Conservation (phyloP, 2,329 filamentous ascomycete species). For the Pezicula neosporulosa region DNA sequence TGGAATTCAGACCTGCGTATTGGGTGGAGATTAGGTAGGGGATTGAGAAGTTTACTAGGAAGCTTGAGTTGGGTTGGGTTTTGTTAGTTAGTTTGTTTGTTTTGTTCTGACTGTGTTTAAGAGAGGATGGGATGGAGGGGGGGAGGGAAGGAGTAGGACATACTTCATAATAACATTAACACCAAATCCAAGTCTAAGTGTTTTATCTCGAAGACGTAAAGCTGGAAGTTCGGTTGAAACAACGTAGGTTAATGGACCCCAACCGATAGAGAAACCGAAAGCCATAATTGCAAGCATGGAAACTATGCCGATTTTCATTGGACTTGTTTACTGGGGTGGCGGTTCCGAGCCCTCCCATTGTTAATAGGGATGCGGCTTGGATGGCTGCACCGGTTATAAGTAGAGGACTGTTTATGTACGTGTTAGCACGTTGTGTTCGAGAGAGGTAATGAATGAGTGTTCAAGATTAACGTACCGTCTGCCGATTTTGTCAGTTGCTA, state of each 20-base stretch:
- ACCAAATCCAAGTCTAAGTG: neutral
- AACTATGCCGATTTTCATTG: conserved; percentile 1
- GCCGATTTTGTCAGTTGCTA: neutral
- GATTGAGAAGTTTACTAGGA: conserved; percentile 31
- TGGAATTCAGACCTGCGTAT: conserved; percentile 32
- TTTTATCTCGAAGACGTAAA: conserved; percentile 4
- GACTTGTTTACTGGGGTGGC: neutral
- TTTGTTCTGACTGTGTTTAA: neutral
- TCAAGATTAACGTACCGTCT: neutral
- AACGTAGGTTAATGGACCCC: conserved; percentile 14
- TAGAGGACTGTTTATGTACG: neutral
- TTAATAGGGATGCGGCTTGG: neutral
- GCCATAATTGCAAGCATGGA: neutral
- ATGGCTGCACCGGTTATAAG: neutral
- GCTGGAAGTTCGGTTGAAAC: conserved; percentile 18
- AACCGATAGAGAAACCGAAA: neutral
- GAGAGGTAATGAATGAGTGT: neutral
- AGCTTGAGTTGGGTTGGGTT: no score
- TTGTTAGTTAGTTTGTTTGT: no score
- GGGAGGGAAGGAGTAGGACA: neutral
- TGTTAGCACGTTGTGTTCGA: neutral
- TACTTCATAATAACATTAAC: conserved; percentile 2
- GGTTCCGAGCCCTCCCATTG: conserved; percentile 4
- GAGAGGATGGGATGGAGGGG: neutral
- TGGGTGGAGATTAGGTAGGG: conserved; percentile 33